A percentile compares a stretch with the other conserved stretches of the same genome.
These are phyloP conservation scores for Eucalyptus grandis DNA, from an alignment of 345 rosid genomes.

Conservation along the genomic window DNA sequence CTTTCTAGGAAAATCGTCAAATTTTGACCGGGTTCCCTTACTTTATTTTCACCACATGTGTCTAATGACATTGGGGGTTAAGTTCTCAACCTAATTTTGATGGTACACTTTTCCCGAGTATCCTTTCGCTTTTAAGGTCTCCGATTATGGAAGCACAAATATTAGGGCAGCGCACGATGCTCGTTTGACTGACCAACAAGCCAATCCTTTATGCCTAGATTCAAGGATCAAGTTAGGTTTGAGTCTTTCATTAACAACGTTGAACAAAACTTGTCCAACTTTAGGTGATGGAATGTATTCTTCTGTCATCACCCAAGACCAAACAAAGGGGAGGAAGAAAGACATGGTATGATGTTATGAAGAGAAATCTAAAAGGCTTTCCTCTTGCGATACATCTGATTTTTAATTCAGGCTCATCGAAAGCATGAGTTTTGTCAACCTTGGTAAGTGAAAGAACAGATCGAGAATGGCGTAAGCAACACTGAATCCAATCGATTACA, in stretches of 20 bases:
- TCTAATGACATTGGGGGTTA: neutral
- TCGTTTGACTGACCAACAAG: neutral
- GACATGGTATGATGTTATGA: neutral
- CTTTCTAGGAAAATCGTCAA: neutral
- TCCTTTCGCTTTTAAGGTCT: neutral
- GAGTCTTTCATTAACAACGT: too few relatives aligned
- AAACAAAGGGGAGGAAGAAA: too few relatives aligned
- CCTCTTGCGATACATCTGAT: neutral
- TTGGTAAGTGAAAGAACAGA: neutral
- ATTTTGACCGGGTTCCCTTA: too few relatives aligned
- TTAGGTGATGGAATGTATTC: too few relatives aligned
- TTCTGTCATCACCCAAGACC: too few relatives aligned
- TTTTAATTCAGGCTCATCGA: neutral
- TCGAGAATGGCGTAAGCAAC: neutral
- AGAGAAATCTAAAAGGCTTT: neutral
- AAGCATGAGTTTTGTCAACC: neutral
- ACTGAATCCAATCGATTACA: neutral
- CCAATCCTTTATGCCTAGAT: neutral
- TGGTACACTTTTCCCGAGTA: neutral
- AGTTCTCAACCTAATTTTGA: neutral
- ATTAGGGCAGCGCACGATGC: neutral
- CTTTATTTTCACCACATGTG: neutral
- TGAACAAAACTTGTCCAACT: too few relatives aligned
- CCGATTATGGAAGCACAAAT: neutral
- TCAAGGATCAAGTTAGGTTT: neutral